Evolutionary conservation across 225 moss, liverwort and hornwort species (phyloP).

Genomic region (Polytrichum commune): DNA sequence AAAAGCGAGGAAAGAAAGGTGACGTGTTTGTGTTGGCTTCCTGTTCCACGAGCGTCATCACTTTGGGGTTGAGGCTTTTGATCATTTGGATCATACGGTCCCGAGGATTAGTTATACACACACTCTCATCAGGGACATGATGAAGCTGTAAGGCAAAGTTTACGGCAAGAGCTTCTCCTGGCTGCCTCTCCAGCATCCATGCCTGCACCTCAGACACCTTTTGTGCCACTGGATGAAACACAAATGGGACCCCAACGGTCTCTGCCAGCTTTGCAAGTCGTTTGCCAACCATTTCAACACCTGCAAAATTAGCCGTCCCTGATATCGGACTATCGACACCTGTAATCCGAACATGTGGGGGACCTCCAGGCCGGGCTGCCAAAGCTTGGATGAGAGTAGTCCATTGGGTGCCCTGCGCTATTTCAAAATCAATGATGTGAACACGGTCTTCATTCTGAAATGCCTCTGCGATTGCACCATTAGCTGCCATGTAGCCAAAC

Average conservation of each 20-base stretch:
- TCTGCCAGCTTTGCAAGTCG: constrained; percentile 63
- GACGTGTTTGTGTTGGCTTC: constrained; percentile 68
- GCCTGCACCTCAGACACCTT: constrained; percentile 43
- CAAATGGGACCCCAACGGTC: constrained; percentile 58
- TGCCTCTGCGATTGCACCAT: constrained; percentile 68
- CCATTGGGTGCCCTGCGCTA: constrained; percentile 74
- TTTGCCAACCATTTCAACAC: constrained; percentile 59
- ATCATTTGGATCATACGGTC: constrained; percentile 62
- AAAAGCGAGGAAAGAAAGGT: constrained; percentile 56
- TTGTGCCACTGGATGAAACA: constrained; percentile 59
- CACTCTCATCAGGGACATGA: constrained; percentile 53
- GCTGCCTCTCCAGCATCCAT: constrained; percentile 65
- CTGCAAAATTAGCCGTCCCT: constrained; percentile 23
- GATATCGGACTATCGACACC: constrained; percentile 43
- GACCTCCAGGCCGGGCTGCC: constrained; percentile 71
- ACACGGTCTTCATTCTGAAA: constrained; percentile 69
- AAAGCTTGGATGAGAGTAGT: constrained; percentile 66
- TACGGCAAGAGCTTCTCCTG: constrained; percentile 67
- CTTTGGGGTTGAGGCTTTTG: constrained; percentile 57
- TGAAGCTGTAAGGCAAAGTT: constrained; percentile 51
- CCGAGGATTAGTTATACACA: constrained; percentile 52
- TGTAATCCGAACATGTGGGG: constrained; percentile 68
- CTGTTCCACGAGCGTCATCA: constrained; percentile 72
- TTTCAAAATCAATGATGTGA: constrained; percentile 71
- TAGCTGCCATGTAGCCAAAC: constrained; percentile 75